phyloP scores from a whole-genome alignment of 2,329 filamentous ascomycete species.

The Chrysoporthe puriensis region DNA sequence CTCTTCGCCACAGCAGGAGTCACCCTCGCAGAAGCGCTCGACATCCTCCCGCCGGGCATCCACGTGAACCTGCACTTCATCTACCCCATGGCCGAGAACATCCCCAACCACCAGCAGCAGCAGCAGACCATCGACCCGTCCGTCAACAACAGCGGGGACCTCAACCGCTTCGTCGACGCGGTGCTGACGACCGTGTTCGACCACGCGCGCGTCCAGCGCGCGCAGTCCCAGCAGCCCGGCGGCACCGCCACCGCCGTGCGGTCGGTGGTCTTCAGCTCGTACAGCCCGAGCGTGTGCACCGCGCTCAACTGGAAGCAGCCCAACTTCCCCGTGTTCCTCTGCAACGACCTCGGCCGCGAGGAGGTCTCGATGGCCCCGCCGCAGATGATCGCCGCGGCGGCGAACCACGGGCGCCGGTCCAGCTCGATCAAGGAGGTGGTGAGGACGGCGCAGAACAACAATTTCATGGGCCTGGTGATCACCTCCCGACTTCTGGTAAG shows the following conservation, averaged over 20 bases:
- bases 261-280: slow-evolving; percentile 92
- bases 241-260: slow-evolving; percentile 62
- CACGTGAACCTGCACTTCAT: slow-evolving; percentile 92
- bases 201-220: slow-evolving; percentile 73
- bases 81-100: slow-evolving; percentile 81
- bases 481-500: slow-evolving; percentile 82
- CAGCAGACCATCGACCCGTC: slow-evolving; percentile 39
- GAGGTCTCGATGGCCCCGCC: slow-evolving; percentile 45
- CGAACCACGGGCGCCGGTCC: slow-evolving; percentile 62
- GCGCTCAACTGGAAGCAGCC: slow-evolving; percentile 99
- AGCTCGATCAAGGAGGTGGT: slow-evolving; percentile 95
- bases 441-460: slow-evolving; percentile 90
- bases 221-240: slow-evolving; percentile 61
- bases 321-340: slow-evolving; percentile 94
- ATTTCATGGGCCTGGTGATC: slow-evolving; percentile 97
- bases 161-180: slow-evolving; percentile 84
- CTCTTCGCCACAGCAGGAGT: slow-evolving; percentile 76
- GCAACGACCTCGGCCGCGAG: slow-evolving; percentile 82
- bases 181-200: slow-evolving; percentile 88
- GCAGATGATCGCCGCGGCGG: slow-evolving; percentile 51
- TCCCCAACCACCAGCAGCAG: slow-evolving; percentile 46
- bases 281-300: slow-evolving; percentile 87
- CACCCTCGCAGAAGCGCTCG: slow-evolving; percentile 77
- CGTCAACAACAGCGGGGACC: slow-evolving; percentile 75
- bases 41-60: slow-evolving; percentile 74